phyloP scores from a whole-genome alignment of 2,329 filamentous ascomycete genomes.

The Colletotrichum musicola region DNA sequence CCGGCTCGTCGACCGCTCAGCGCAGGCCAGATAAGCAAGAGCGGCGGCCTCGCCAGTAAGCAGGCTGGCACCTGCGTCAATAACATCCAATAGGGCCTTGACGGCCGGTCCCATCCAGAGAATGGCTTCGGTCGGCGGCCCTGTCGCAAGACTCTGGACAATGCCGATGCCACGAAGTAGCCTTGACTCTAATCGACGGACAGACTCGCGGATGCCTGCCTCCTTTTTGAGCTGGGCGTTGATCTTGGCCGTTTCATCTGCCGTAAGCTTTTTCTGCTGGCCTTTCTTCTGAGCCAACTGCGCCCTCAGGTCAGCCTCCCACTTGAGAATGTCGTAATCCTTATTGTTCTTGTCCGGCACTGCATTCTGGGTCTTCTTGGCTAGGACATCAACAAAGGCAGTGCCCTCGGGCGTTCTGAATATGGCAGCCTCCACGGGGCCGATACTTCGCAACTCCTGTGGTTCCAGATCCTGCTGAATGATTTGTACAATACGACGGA shows the following conservation, averaged over 20 bases:
- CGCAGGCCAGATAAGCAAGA: conserved; percentile 82
- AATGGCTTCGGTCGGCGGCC: conserved; percentile 89
- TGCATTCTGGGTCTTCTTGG: conserved; percentile 79
- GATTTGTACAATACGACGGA: conserved; percentile 79
- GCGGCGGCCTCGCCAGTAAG: conserved; percentile 86
- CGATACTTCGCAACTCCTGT: conserved; percentile 76
- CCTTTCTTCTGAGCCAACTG: conserved; percentile 96
- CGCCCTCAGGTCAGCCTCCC: conserved; percentile 91
- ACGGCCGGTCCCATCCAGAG: conserved; percentile 91
- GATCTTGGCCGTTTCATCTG: conserved; percentile 91
- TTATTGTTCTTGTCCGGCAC: conserved; percentile 90
- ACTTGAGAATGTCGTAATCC: conserved; percentile 95
- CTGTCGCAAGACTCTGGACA: conserved; percentile 83
- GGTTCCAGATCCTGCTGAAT: conserved; percentile 81
- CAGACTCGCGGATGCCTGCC: conserved; percentile 78
- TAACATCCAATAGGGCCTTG: conserved; percentile 76
- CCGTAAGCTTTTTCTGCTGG: conserved; percentile 87
- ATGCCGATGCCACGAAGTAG: conserved; percentile 88
- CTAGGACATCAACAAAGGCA: conserved; percentile 89
- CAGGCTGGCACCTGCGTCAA: conserved; percentile 84
- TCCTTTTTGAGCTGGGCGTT: conserved; percentile 93
- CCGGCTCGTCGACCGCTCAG: conserved; percentile 79
- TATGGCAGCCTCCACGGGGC: conserved; percentile 91
- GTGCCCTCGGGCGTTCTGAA: conserved; percentile 91
- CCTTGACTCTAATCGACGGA: conserved; percentile 76